Percentiles rank a stretch among this genome's conserved stretches.
These are phyloP conservation scores for Medakamo hakoo DNA, from an alignment of 139 green algal species.

Conservation along the genomic window DNA sequence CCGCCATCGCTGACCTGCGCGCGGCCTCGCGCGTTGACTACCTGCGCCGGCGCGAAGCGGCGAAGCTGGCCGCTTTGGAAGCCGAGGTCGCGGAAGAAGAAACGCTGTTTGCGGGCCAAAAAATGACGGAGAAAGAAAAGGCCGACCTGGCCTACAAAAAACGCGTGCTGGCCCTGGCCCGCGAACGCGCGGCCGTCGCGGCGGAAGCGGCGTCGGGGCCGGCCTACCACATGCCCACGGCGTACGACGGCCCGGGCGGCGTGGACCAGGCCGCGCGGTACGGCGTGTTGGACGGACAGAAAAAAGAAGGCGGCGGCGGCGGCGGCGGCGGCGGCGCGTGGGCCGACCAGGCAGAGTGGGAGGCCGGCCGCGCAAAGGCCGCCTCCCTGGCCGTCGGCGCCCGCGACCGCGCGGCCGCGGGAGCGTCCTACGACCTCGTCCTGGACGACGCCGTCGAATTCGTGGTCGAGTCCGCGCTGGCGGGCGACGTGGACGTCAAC, in stretches of 20 bases:
- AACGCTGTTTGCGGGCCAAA: slow-evolving; percentile 27
- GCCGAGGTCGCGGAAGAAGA: slow-evolving; percentile 75
- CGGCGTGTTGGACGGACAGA: slow-evolving; percentile 46
- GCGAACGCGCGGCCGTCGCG: slow-evolving; percentile 31
- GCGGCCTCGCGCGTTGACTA: slow-evolving; percentile 76
- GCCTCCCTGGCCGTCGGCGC: slow-evolving; percentile 36
- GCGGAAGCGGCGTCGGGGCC: slow-evolving; percentile 60
- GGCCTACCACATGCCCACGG: slow-evolving; percentile 72
- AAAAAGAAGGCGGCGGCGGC: slow-evolving; percentile 17
- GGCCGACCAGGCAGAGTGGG: slow-evolving; percentile 83
- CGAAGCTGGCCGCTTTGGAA: slow-evolving; percentile 65
- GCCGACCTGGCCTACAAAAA: slow-evolving; percentile 73
- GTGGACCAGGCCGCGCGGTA: slow-evolving; percentile 29
- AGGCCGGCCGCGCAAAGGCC: slow-evolving; percentile 68
- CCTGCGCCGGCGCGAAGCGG: slow-evolving; percentile 75
- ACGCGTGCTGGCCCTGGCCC: slow-evolving; percentile 51
- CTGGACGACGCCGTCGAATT: slow-evolving; percentile 96
- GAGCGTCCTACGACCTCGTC: slow-evolving; percentile 63
- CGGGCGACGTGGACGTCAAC: slow-evolving; percentile 22
- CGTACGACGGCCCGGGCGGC: slow-evolving; percentile 53
- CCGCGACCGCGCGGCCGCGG: slow-evolving; percentile 18
- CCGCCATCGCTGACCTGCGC: background rate
- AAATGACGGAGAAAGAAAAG: slow-evolving; percentile 69
- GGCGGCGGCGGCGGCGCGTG: slow-evolving; percentile 26
- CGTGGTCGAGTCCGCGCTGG: slow-evolving; percentile 46